phyloP scores from a whole-genome alignment of 2,329 filamentous ascomycete genomes.

The Dothideomycetidae sp. region DNA sequence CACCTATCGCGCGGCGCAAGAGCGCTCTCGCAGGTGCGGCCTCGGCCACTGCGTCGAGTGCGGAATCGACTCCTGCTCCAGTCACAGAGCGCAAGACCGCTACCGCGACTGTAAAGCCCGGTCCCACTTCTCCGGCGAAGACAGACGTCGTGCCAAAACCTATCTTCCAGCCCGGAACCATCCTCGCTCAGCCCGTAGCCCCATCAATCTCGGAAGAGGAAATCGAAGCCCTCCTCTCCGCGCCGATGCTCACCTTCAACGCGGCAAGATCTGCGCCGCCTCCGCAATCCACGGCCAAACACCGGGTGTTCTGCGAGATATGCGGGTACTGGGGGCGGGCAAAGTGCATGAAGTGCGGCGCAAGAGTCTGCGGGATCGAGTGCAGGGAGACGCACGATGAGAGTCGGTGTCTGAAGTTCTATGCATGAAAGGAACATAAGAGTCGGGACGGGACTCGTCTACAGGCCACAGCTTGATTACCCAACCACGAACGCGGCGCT shows the following conservation, averaged over 20 bases:
- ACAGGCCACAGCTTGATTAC: too few species aligned
- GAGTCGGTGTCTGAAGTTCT: slow-evolving; percentile 49
- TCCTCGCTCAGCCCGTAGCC: slow-evolving; percentile 16
- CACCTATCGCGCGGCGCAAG: slow-evolving; percentile 22
- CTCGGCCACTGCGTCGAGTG: slow-evolving; percentile 20
- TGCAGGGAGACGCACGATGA: slow-evolving; percentile 60
- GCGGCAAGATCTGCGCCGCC: slow-evolving; percentile 40
- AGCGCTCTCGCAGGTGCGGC: slow-evolving; percentile 19
- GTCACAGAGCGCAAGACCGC: slow-evolving; percentile 1
- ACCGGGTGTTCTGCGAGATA: slow-evolving; percentile 57
- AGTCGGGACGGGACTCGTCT: slow-evolving; percentile 3
- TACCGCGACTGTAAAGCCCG: slow-evolving; percentile 25
- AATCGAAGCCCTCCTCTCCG: slow-evolving; percentile 48
- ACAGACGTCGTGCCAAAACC: slow-evolving; percentile 1
- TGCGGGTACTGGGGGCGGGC: slow-evolving; percentile 73
- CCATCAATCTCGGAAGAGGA: slow-evolving; percentile 27
- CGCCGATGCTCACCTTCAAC: slow-evolving; percentile 52
- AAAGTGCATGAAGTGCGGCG: slow-evolving; percentile 64
- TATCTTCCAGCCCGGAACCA: slow-evolving; percentile 9
- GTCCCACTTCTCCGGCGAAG: slow-evolving; percentile 25
- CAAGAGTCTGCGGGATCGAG: slow-evolving; percentile 60
- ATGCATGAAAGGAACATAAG: slow-evolving; percentile 17
- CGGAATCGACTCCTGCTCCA: slow-evolving; percentile 28
- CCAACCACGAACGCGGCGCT: too few species aligned
- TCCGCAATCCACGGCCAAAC: slow-evolving; percentile 32